Evolutionary conservation across 441 rosid genomes (phyloP).

Genomic region (Gossypium schwendimanii): DNA sequence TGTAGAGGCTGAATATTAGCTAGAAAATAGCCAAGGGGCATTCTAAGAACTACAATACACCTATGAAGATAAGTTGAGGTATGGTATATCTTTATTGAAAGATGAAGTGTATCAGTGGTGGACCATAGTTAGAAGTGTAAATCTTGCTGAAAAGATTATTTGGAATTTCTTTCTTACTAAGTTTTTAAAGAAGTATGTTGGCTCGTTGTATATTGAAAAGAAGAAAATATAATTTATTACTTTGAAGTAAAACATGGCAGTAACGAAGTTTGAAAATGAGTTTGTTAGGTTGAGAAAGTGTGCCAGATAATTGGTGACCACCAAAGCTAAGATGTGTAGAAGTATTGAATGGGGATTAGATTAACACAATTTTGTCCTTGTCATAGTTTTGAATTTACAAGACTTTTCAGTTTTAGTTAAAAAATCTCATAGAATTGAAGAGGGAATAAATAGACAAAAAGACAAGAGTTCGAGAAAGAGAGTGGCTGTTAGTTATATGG

Average conservation of each 20-base stretch:
- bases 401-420: neutral
- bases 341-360: neutral
- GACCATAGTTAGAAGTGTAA: neutral
- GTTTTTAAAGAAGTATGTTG: neutral
- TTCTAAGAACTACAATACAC: neutral
- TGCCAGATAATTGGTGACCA: neutral
- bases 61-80: neutral
- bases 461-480: neutral
- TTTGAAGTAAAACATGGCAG: neutral
- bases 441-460: neutral
- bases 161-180: neutral
- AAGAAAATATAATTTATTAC: neutral
- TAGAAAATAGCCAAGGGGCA: neutral
- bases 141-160: neutral
- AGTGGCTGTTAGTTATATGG: neutral
- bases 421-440: neutral
- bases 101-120: neutral
- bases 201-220: neutral
- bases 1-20: neutral
- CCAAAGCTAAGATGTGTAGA: neutral
- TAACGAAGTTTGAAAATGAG: neutral
- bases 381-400: neutral
- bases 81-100: neutral
- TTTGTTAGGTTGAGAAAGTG: neutral
- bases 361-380: neutral